A percentile compares a stretch with the other conserved stretches of the same genome.
These are phyloP conservation scores for Helotiales sp. DNA, from an alignment of 2,329 filamentous ascomycete species.

Conservation along the genomic window DNA sequence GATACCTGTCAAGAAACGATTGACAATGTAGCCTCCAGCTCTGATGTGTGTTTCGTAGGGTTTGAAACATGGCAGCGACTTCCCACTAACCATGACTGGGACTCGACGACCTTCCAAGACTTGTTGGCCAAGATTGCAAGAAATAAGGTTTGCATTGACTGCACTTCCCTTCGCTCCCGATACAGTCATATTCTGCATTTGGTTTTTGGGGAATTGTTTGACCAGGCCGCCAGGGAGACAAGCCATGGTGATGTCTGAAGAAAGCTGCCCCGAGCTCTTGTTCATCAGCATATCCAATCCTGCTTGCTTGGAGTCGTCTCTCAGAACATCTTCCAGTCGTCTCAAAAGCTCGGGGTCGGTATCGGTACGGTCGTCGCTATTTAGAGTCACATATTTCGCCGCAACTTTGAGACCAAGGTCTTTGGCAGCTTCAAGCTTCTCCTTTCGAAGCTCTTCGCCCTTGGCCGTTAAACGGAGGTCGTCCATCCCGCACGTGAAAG, in stretches of 20 bases:
- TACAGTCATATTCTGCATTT: constrained; percentile 99
- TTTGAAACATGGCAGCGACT: constrained; percentile 91
- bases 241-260: constrained; percentile 74
- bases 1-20: constrained; percentile 97
- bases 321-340: constrained; percentile 85
- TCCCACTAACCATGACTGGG: constrained; percentile 96
- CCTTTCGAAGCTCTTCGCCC: constrained; percentile 73
- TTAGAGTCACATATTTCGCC: constrained; percentile 84
- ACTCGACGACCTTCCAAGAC: constrained; percentile 94
- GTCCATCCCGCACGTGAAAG: constrained; percentile 97
- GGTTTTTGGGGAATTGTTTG: constrained; percentile 93
- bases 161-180: constrained; percentile 92
- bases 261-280: constrained; percentile 69
- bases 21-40: constrained; percentile 91
- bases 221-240: constrained; percentile 83
- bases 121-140: constrained; percentile 95
- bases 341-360: constrained; percentile 73
- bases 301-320: constrained; percentile 89
- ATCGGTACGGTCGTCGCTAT: constrained; percentile 63
- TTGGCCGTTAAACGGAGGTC: constrained; percentile 84
- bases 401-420: constrained; percentile 79
- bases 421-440: constrained; percentile 70
- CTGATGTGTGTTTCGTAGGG: constrained; percentile 88
- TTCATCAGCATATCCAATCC: constrained; percentile 91
- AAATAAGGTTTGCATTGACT: constrained; percentile 97